These are phyloP conservation scores for Diphasiastrum complanatum DNA, from an alignment of 83 land plant species.

Conservation along the genomic window DNA sequence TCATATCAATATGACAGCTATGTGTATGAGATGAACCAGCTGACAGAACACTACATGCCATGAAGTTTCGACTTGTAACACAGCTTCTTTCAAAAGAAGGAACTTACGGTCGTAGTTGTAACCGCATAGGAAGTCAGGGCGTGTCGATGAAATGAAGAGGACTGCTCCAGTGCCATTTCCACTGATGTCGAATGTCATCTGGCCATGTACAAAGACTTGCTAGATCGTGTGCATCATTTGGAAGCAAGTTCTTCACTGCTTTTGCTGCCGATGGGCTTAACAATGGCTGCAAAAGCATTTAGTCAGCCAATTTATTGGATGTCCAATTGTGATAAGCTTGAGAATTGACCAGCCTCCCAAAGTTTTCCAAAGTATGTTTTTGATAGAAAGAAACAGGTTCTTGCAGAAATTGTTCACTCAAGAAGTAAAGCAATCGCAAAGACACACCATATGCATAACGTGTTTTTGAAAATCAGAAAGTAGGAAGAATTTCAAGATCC, in stretches of 20 bases:
- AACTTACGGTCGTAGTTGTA: conserved; percentile 69
- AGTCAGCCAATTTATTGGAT: too few relatives aligned
- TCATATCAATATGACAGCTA: too few relatives aligned
- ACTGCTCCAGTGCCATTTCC: conserved; percentile 59
- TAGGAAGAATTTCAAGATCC: too few relatives aligned
- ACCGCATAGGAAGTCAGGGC: conserved; percentile 64
- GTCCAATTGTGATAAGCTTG: too few relatives aligned
- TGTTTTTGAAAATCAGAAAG: too few relatives aligned
- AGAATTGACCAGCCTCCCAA: too few relatives aligned
- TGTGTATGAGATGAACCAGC: not conserved
- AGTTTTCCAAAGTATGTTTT: too few relatives aligned
- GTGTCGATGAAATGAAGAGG: conserved; percentile 81
- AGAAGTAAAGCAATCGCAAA: too few relatives aligned
- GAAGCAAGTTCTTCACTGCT: conserved; percentile 58
- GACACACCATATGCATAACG: too few relatives aligned
- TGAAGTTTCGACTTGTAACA: not conserved
- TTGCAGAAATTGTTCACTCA: too few relatives aligned
- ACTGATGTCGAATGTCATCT: conserved; percentile 49
- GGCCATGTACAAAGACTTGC: conserved; percentile 84
- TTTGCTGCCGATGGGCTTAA: conserved; percentile 39
- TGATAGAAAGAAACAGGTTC: too few relatives aligned
- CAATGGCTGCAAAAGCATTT: conserved; percentile 39
- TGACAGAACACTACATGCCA: not conserved
- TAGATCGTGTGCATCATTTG: conserved; percentile 58
- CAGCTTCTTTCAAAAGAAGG: not conserved